These are phyloP conservation scores for Tylopilus sp. DNA, from an alignment of 768 basidiomycete genomes.

Conservation along the genomic window DNA sequence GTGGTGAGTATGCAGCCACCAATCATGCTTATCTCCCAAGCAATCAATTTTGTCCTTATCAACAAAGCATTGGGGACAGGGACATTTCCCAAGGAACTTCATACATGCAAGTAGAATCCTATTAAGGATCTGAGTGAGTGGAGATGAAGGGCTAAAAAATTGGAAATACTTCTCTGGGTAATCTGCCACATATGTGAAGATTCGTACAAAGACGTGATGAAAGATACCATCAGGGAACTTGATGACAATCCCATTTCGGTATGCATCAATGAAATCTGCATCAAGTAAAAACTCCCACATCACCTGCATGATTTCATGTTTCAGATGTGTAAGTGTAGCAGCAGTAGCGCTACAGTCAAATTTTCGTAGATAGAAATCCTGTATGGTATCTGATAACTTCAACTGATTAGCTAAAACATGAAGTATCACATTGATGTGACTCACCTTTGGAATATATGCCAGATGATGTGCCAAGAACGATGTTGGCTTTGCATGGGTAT, in stretches of 20 bases:
- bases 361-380: too few species aligned
- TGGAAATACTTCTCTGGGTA: slow-evolving; percentile 32
- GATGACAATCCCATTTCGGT: slow-evolving; percentile 17
- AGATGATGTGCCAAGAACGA: neutral
- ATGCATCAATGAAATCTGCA: slow-evolving; percentile 22
- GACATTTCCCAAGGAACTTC: too few species aligned
- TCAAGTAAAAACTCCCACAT: slow-evolving; percentile 22
- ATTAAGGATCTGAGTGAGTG: neutral
- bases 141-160: neutral
- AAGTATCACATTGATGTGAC: too few species aligned
- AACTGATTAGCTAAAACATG: too few species aligned
- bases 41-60: neutral
- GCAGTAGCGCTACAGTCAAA: neutral
- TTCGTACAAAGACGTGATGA: slow-evolving; percentile 11
- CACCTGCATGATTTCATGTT: slow-evolving; percentile 24
- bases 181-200: slow-evolving; percentile 28
- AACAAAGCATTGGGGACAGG: slow-evolving; percentile 19
- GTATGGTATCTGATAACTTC: neutral
- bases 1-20: neutral
- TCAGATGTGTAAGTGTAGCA: slow-evolving; percentile 9
- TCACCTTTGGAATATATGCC: neutral
- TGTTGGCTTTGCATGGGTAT: neutral
- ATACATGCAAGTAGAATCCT: too few species aligned
- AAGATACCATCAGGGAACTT: too few species aligned
- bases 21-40: neutral